These are phyloP conservation scores for Pichia cactophila DNA, from an alignment of 1,139 yeast genomes.

Conservation along the genomic window DNA sequence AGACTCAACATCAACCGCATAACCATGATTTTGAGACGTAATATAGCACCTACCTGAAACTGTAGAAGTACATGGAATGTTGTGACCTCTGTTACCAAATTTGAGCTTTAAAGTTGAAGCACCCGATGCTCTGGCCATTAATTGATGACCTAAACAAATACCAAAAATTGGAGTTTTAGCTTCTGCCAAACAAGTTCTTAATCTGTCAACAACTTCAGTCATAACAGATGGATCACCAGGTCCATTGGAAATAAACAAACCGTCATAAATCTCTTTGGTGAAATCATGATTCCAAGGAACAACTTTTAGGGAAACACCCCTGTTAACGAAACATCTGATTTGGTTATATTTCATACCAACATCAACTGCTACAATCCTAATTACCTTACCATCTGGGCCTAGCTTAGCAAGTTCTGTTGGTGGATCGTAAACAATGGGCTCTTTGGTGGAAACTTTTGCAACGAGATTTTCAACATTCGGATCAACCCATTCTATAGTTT, in stretches of 20 bases:
- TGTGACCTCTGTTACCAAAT: conserved; percentile 99
- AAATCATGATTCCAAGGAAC: conserved; percentile 96
- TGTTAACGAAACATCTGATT: conserved; percentile 89
- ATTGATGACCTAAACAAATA: conserved; percentile 98
- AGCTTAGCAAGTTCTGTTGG: conserved; percentile 44
- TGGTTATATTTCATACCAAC: conserved; percentile 98
- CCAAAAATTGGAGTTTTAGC: conserved; percentile 84
- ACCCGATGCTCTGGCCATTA: conserved; percentile 92
- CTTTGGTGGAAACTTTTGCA: conserved; percentile 74
- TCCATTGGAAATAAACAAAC: conserved; percentile 94
- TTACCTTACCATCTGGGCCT: conserved; percentile 64
- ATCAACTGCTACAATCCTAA: conserved; percentile 85
- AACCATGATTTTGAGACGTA: conserved; percentile 98
- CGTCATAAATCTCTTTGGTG: conserved; percentile 73
- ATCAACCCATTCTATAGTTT: conserved; percentile 82
- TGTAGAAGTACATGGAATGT: conserved; percentile 93
- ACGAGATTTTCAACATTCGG: conserved; percentile 91
- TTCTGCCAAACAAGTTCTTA: conserved; percentile 48
- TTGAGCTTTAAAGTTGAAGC: conserved; percentile 87
- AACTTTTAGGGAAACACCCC: conserved; percentile 93
- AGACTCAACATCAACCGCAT: conserved; percentile 81
- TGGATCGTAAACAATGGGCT: conserved; percentile 71
- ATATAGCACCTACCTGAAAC: conserved; percentile 95
- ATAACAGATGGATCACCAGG: conserved; percentile 98
- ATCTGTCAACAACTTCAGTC: conserved; percentile 53